phyloP scores from a whole-genome alignment of 2,329 filamentous ascomycete genomes.

The Curvularia eragrostidis region DNA sequence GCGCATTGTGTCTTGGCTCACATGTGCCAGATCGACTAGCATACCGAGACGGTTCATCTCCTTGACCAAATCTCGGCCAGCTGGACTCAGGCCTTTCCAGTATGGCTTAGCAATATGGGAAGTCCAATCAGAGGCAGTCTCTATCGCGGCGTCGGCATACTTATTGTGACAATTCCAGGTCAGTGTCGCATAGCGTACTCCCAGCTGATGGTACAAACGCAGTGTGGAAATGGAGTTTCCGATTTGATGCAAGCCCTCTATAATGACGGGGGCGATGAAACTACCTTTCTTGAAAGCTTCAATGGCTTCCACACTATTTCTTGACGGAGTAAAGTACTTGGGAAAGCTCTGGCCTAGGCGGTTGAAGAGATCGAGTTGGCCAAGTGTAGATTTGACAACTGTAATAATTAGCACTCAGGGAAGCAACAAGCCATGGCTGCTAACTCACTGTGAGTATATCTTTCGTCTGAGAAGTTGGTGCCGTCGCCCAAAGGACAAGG shows the following conservation, averaged over 20 bases:
- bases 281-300: constrained; percentile 55
- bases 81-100: constrained; percentile 75
- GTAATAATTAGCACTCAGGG: constrained; percentile 17
- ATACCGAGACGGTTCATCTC: constrained; percentile 97
- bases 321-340: constrained; percentile 69
- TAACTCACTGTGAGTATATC: constrained; percentile 69
- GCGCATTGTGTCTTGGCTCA: constrained; percentile 79
- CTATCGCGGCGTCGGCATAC: constrained; percentile 83
- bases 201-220: constrained; percentile 75
- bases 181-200: constrained; percentile 85
- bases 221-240: constrained; percentile 81
- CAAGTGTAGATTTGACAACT: constrained; percentile 71
- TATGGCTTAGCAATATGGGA: constrained; percentile 58
- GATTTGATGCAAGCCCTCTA: constrained; percentile 83
- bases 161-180: constrained; percentile 94
- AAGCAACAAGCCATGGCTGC: neutral
- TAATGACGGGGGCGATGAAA: constrained; percentile 47
- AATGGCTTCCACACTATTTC: constrained; percentile 67
- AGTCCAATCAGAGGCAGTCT: constrained; percentile 55
- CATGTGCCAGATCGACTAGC: constrained; percentile 89
- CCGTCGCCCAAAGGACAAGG: constrained; percentile 72
- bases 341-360: constrained; percentile 70
- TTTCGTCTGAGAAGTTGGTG: constrained; percentile 74
- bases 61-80: constrained; percentile 71
- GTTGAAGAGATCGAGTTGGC: constrained; percentile 76